phyloP scores from a whole-genome alignment of 73 alveolate genomes.

The Paramecium bursaria region DNA sequence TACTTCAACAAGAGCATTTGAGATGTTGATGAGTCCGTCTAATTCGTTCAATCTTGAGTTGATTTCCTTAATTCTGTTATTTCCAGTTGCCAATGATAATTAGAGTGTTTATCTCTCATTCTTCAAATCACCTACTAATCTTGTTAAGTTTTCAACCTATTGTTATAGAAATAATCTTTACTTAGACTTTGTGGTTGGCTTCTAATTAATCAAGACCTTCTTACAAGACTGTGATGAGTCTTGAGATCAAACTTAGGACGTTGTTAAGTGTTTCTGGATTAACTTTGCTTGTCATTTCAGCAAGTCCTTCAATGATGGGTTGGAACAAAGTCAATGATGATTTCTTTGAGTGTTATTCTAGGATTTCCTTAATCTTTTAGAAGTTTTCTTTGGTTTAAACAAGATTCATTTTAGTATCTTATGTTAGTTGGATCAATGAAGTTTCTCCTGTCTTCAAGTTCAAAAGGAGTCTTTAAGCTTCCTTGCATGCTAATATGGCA shows the following conservation, averaged over 20 bases:
- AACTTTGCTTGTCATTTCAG: constrained; percentile 56
- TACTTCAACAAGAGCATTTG: constrained; percentile 57
- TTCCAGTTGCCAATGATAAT: constrained; percentile 50
- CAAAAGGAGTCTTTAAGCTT: constrained; percentile 45
- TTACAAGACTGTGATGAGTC: constrained; percentile 53
- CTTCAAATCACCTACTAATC: constrained; percentile 37
- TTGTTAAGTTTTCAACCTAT: constrained; percentile 30
- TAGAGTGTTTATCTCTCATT: constrained; percentile 46
- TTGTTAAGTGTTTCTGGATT: constrained; percentile 58
- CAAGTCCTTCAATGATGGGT: constrained; percentile 59
- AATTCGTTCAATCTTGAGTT: constrained; percentile 53
- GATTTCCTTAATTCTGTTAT: constrained; percentile 50
- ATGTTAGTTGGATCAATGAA: constrained; percentile 34
- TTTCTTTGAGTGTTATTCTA: constrained; percentile 49
- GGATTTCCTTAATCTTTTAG: constrained; percentile 51
- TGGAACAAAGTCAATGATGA: constrained; percentile 39
- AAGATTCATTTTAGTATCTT: constrained; percentile 54
- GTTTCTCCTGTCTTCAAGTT: constrained; percentile 33
- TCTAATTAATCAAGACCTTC: constrained; percentile 61
- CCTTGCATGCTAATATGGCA: constrained; percentile 58
- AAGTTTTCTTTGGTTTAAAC: constrained; percentile 51
- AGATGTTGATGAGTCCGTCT: constrained; percentile 50
- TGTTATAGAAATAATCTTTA: neutral
- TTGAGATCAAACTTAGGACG: constrained; percentile 45
- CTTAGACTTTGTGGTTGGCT: constrained; percentile 50